Base-by-base conservation (phyloP, 371 early-diverging fungal species). In the Saksenaea oblongispora region DNA sequence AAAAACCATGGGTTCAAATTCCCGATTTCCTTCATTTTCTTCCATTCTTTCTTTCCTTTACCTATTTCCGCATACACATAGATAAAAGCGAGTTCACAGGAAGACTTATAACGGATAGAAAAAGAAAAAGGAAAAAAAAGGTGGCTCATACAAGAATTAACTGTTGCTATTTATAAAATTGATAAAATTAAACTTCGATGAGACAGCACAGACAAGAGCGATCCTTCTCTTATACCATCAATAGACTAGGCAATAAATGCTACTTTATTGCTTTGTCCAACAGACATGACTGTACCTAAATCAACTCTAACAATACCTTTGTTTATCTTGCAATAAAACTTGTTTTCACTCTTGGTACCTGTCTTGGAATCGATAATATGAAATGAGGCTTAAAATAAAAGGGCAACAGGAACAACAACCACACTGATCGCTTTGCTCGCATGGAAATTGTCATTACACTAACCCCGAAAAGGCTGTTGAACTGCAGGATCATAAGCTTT, bases 391-490 rank as follows among this genome's bases (percentile, higher is more conserved):
- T 7, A 31, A 2, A 31, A 7, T 4, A 7, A 31, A 7, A 7
- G 4, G 31, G 7, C 2, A 31, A 31, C 31, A 31, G 31, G 31
- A 4, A 31, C 7, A 31, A 7, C 31, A 17, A 14, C 5, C 18
- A 41, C 5, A n/a, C 22, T 10, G 51, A 47, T 47, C 51, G 51
- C 22, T 47, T 22, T 22, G 5, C 22, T 47, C 51, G 51, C 51
- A 47, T 47, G 22, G 51, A 47, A 47, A 47, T 47, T 7, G 31
- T 31, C 51, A 47, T 47, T 18, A 47, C 18, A 47, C 51, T 47
- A 47, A 47, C 22, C 51, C 51, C 51, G 51, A 47, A 47, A 47
- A 47, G 51, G 51, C 27, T 47, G 51, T 47, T 47, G 51, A 47
- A 22, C 51, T 22, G 17, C 51, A 47, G 51, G 51, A 47, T 22